phyloP scores from a whole-genome alignment of 2,329 filamentous ascomycete genomes.

The Aspergillus novofumigatus region DNA sequence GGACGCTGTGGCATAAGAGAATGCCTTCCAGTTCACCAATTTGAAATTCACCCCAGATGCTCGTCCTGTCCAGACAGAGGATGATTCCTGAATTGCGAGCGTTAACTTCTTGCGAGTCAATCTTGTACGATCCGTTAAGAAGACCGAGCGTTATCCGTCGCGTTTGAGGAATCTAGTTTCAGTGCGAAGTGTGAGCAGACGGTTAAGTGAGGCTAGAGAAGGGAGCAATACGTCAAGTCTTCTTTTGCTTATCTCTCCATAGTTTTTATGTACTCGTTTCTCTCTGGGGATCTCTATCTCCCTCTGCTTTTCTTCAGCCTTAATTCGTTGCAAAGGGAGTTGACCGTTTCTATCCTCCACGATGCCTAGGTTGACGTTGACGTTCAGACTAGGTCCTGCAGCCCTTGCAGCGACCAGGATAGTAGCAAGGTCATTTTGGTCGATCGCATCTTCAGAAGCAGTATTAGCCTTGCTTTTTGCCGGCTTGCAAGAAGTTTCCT shows the following conservation, averaged over 20 bases:
- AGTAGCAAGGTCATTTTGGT: not conserved
- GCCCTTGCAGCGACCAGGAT: not conserved
- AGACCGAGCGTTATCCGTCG: not conserved
- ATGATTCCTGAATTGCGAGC: conserved; percentile 4
- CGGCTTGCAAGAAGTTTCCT: not conserved
- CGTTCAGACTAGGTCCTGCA: not conserved
- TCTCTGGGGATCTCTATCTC: not conserved
- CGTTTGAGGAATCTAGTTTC: not conserved
- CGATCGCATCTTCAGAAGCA: not conserved
- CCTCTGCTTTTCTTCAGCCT: not conserved
- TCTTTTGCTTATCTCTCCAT: too few relatives aligned
- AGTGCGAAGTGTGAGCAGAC: not conserved
- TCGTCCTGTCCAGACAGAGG: conserved; percentile 1
- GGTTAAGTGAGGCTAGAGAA: not conserved
- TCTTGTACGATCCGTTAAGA: conserved; percentile 6
- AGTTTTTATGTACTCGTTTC: too few relatives aligned
- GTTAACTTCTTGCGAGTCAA: not conserved
- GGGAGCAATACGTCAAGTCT: not conserved
- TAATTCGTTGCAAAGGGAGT: not conserved
- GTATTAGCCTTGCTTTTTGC: not conserved
- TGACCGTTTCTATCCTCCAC: not conserved
- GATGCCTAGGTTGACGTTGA: not conserved
- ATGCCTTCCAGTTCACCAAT: conserved; percentile 4
- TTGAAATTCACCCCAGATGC: conserved; percentile 3
- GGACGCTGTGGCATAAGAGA: conserved; percentile 5